Percentiles rank a stretch among this genome's conserved stretches.
Conservation (phyloP, 139 green algal genomes). For the Edaphochlamys debaryana region DNA sequence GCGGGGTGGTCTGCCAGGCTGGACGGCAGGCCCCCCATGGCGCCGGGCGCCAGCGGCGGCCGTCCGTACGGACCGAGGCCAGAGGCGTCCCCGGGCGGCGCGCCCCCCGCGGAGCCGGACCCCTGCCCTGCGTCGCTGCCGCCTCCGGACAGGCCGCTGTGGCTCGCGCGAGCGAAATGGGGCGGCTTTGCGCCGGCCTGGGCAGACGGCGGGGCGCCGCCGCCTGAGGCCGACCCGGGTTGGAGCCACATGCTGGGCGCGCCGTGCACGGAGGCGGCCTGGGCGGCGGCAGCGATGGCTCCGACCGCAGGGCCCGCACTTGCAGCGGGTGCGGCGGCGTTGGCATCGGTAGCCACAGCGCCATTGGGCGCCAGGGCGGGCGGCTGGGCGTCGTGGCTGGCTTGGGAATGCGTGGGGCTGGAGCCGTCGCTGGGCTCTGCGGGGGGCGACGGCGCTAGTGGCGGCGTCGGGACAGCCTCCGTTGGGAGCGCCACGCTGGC, state of each 20-base stretch:
- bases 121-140: too few relatives aligned
- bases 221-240: too few relatives aligned
- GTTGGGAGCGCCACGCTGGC: not conserved
- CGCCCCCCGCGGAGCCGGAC: too few relatives aligned
- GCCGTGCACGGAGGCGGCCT: not conserved
- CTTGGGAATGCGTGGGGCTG: constrained; percentile 11
- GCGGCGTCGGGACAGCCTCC: constrained; percentile 15
- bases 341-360: too few relatives aligned
- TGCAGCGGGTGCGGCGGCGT: too few relatives aligned
- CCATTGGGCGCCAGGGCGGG: too few relatives aligned
- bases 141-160: too few relatives aligned
- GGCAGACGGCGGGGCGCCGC: too few relatives aligned
- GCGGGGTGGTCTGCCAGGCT: constrained; percentile 24
- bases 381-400: constrained; percentile 4
- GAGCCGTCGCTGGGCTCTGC: constrained; percentile 26
- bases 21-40: not conserved
- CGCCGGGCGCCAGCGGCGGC: constrained; percentile 15
- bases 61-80: not conserved
- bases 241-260: constrained; percentile 1
- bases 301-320: too few relatives aligned
- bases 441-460: constrained; percentile 8
- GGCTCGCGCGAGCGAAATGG: too few relatives aligned
- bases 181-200: too few relatives aligned
- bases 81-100: too few relatives aligned
- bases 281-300: constrained; percentile 19